A percentile compares a stretch with the other conserved stretches of the same genome.
These are phyloP conservation scores for Platismatia glauca DNA, from an alignment of 495 filamentous ascomycete genomes.

Conservation along the genomic window DNA sequence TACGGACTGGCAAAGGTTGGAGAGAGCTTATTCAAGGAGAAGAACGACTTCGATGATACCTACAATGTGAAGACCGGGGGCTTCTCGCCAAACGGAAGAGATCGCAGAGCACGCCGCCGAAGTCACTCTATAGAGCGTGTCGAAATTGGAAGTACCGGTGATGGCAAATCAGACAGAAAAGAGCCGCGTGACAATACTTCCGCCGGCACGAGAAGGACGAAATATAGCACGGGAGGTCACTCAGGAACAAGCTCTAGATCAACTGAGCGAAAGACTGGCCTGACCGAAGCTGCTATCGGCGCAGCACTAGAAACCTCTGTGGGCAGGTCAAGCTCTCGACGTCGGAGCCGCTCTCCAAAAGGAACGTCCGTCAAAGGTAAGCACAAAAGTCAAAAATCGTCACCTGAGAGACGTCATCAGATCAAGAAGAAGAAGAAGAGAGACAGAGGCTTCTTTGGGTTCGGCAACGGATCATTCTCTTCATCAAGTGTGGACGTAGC, in stretches of 20 bases:
- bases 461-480: slow-evolving; percentile 51
- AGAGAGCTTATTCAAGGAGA: slow-evolving; percentile 44
- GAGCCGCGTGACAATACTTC: slow-evolving; percentile 7
- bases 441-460: slow-evolving; percentile 48
- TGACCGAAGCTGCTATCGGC: slow-evolving; percentile 39
- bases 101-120: slow-evolving; percentile 27
- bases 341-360: slow-evolving; percentile 29
- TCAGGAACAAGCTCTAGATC: slow-evolving; percentile 38
- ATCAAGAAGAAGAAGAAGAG: slow-evolving; percentile 32
- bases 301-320: slow-evolving; percentile 39
- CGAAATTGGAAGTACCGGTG: slow-evolving; percentile 25
- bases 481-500: slow-evolving; percentile 49
- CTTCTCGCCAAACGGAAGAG: slow-evolving; percentile 32
- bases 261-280: slow-evolving; percentile 29
- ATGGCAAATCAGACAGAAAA: slow-evolving; percentile 23
- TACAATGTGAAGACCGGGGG: slow-evolving; percentile 48
- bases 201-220: slow-evolving; percentile 7
- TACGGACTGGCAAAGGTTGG: slow-evolving; percentile 41
- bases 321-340: slow-evolving; percentile 29
- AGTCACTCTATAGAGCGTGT: slow-evolving; percentile 31
- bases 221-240: slow-evolving; percentile 11
- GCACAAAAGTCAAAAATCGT: slow-evolving; percentile 20
- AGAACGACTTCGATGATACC: slow-evolving; percentile 50
- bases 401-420: slow-evolving; percentile 22
- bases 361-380: slow-evolving; percentile 13